Evolutionary conservation across 108 stramenopile genomes (phyloP).

Genomic region (Nitzschia sp.): DNA sequence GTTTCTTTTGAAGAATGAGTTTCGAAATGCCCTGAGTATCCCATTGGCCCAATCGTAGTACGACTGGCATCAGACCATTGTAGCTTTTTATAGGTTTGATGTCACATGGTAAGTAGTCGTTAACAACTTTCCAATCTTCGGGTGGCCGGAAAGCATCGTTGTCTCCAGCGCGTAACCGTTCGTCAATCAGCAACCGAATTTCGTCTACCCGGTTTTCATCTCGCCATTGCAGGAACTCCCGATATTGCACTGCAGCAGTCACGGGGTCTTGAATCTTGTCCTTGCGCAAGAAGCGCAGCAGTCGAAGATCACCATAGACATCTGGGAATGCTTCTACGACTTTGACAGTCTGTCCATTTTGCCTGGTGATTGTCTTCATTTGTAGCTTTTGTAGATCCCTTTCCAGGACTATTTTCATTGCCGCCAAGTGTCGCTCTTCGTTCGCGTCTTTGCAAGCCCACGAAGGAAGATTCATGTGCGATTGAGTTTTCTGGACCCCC

Average conservation of each 20-base stretch:
- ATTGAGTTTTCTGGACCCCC: not conserved
- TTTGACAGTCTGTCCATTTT: not conserved
- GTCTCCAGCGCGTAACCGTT: not conserved
- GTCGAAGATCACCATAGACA: constrained; percentile 30
- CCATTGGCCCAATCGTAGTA: constrained; percentile 27
- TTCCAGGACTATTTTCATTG: constrained; percentile 4
- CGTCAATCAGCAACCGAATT: constrained; percentile 26
- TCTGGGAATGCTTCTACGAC: constrained; percentile 28
- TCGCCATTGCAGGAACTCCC: constrained; percentile 30
- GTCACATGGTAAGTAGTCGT: constrained; percentile 10
- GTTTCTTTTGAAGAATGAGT: constrained; percentile 9
- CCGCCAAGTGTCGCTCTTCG: constrained; percentile 1
- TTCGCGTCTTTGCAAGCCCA: constrained; percentile 1
- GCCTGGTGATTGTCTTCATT: not conserved
- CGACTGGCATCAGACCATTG: not conserved
- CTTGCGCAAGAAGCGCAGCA: constrained; percentile 41
- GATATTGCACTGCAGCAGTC: constrained; percentile 27
- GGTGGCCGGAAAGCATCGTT: constrained; percentile 10
- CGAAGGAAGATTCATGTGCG: not conserved
- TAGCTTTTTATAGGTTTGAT: not conserved
- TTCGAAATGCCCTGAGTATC: constrained; percentile 27
- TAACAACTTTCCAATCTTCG: not conserved
- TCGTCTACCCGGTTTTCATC: constrained; percentile 25
- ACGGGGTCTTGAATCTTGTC: constrained; percentile 20
- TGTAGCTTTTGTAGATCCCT: not conserved